Percentiles rank a stretch among this genome's conserved stretches.
phyloP scores from a whole-genome alignment of 768 basidiomycete genomes.

The Mycena amicta region DNA sequence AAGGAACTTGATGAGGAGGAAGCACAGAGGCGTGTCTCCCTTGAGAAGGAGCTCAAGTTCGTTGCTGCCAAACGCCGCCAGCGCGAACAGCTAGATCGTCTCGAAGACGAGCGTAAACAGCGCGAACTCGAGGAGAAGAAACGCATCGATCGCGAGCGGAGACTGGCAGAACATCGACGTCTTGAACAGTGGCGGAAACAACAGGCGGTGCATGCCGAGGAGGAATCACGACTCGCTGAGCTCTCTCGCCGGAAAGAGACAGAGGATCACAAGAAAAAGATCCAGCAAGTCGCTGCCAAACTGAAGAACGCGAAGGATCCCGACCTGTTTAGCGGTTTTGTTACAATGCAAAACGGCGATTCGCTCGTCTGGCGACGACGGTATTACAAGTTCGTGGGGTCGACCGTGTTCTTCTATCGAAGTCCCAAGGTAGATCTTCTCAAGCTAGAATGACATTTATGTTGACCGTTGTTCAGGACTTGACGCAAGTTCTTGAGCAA shows the following conservation, averaged over 20 bases:
- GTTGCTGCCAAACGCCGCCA: conserved; percentile 40
- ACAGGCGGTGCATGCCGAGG: conserved; percentile 47
- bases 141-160: conserved; percentile 46
- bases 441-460: too few species aligned
- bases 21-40: conserved; percentile 36
- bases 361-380: conserved; percentile 63
- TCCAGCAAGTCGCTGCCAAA: conserved; percentile 48
- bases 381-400: conserved; percentile 59
- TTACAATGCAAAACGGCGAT: conserved; percentile 59
- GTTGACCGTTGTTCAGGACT: conserved; percentile 35
- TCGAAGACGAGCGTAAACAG: conserved; percentile 48
- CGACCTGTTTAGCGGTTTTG: conserved; percentile 53
- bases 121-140: conserved; percentile 51
- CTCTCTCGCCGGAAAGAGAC: conserved; percentile 44
- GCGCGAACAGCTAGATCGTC: conserved; percentile 42
- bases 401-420: conserved; percentile 50
- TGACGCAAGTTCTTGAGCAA: conserved; percentile 39
- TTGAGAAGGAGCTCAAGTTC: conserved; percentile 44
- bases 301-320: conserved; percentile 39
- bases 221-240: conserved; percentile 46
- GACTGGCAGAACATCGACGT: conserved; percentile 52
- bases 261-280: conserved; percentile 46
- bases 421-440: conserved; percentile 48
- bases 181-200: conserved; percentile 57
- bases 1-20: conserved; percentile 49